phyloP scores from a whole-genome alignment of 2,329 filamentous ascomycete genomes.

The Xylariomycetidae sp. region DNA sequence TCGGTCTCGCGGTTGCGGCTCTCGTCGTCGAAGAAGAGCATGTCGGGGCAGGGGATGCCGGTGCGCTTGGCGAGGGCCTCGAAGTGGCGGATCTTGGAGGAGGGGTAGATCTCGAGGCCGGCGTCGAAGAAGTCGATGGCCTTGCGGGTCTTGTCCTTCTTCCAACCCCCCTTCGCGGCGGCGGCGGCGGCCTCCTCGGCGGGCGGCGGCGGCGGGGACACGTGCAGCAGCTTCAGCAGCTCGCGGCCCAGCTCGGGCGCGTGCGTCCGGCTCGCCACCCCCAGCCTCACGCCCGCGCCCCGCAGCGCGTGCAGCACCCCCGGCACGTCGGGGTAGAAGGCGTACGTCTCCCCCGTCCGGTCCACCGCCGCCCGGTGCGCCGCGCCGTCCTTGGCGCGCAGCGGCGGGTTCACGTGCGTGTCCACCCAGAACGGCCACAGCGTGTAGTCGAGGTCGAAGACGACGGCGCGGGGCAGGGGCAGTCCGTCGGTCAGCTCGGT shows the following conservation, averaged over 20 bases:
- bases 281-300: conserved; percentile 47
- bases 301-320: conserved; percentile 57
- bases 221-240: conserved; percentile 68
- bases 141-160: conserved; percentile 19
- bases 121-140: conserved; percentile 56
- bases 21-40: conserved; percentile 97
- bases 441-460: conserved; percentile 96
- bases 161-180: conserved; percentile 13
- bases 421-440: conserved; percentile 99
- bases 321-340: conserved; percentile 67
- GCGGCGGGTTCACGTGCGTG: conserved; percentile 75
- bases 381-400: conserved; percentile 48
- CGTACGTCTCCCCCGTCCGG: conserved; percentile 57
- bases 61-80: conserved; percentile 64
- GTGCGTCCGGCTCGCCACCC: conserved; percentile 72
- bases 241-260: conserved; percentile 75
- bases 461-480: conserved; percentile 74
- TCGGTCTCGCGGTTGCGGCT: conserved; percentile 77
- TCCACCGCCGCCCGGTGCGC: conserved; percentile 40
- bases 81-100: conserved; percentile 82
- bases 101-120: conserved; percentile 63
- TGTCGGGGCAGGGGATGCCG: conserved; percentile 68
- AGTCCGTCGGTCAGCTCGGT: conserved; percentile 47
- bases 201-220: conserved; percentile 27
- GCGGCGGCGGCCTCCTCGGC: too few species aligned